Evolutionary conservation across 176 grass and related monocot species (phyloP).

Genomic region (Avena insularis): DNA sequence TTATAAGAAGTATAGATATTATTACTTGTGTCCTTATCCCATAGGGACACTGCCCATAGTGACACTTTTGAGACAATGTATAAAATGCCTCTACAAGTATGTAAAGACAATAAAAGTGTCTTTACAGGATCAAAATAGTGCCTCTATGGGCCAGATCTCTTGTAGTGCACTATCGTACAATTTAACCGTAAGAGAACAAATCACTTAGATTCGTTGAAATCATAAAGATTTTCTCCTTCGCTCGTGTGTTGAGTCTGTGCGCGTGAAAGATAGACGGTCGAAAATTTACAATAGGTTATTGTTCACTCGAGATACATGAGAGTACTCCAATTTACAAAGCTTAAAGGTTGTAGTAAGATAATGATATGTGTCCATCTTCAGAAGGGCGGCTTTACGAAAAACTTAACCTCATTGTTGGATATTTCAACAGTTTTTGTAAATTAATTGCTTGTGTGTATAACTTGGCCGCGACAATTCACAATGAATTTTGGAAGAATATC

Average conservation of each 20-base stretch:
- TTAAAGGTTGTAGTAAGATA: neutral
- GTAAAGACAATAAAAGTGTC: too few relatives aligned
- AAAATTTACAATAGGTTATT: neutral
- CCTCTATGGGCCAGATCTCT: too few relatives aligned
- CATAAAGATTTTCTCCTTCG: constrained; percentile 1
- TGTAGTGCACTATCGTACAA: neutral
- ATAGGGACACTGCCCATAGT: too few relatives aligned
- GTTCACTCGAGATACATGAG: neutral
- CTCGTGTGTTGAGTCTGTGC: neutral
- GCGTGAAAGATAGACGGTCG: neutral
- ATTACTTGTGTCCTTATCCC: too few relatives aligned
- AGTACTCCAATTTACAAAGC: neutral
- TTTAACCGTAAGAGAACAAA: neutral
- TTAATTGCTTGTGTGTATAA: too few relatives aligned
- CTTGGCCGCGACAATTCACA: neutral
- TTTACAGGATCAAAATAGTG: too few relatives aligned
- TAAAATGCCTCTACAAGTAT: too few relatives aligned
- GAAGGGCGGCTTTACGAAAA: neutral
- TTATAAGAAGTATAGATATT: too few relatives aligned
- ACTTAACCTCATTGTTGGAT: neutral
- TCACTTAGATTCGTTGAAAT: neutral
- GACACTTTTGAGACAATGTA: too few relatives aligned
- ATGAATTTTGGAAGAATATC: neutral
- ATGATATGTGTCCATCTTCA: neutral
- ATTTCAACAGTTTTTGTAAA: too few relatives aligned